Base-by-base conservation (phyloP, 192 early-diverging fungal genomes). In the Entophlyctis luteolus region DNA sequence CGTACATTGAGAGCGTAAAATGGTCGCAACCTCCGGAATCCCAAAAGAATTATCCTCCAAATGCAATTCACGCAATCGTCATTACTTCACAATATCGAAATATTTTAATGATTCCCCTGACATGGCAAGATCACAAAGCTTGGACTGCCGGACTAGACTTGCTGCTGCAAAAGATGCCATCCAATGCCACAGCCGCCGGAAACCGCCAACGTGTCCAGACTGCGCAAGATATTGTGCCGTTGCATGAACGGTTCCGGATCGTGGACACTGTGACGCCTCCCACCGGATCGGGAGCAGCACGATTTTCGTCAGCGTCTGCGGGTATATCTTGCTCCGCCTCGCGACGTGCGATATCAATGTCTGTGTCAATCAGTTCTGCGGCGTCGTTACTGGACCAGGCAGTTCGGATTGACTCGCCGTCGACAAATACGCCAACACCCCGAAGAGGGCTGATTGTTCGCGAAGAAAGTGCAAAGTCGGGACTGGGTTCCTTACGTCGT, bases 21-120 rank as follows among this genome's bases (percentile, higher is more conserved):
- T 66, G 38, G 36, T n/a, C 34, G 4, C 28, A 66, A 1, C 63
- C 63, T 8, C 18, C 50, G 23, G 28, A 66, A 10, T 23, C 10
- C 8, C n/a, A 52, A 33, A 58, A 71, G 35, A 77, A 80, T 49
- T 77, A 72, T 39, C 75, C 75, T 38, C 79, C 79, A 18, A 70
- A 70, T 20, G 35, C 48, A 5, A 56, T 65, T 37, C 73, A 81
- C 38, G 71, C 76, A 14, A 59, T 81, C 27, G 42, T 59, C 14
- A 76, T 81, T 32, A 31, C 47, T 1, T 76, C 79, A 8, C 74
- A 52, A 6, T 36, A 71, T 37, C 59, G 79, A 4, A 70, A 45
- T 27, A 54, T 81, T 16, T 14, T 53, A 8, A 53, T 81, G 37
- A 75, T 81, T 20, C 74, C 79, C 4, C 70, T 72, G 10, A 78